Base-by-base conservation (phyloP, 352 stramenopile genomes). In the Pythium dissotocum region DNA sequence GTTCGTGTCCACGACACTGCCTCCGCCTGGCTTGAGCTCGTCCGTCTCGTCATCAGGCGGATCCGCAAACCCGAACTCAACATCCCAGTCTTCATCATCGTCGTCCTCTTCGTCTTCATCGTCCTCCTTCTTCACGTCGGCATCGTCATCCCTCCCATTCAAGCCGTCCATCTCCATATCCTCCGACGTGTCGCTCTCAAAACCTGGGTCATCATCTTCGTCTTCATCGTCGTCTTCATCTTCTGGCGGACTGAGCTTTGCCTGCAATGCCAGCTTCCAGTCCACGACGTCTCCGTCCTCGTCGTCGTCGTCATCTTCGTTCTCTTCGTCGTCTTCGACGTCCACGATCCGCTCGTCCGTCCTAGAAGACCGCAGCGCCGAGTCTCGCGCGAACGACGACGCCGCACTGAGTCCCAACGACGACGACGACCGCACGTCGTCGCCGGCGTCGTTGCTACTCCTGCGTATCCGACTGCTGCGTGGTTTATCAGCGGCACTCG, bases 31-130 rank as follows among this genome's bases (percentile, higher is more conserved):
- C 30, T 63, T 70, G 0, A 67, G 67, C 48, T 89, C 77, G 6
- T 75, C 63, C 21, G 74, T 68, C 18, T 92, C 80, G 49, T 89
- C 75, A 8, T 80, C 72, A 5, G 63, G 66, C 3, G 55, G 33
- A 2, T 82, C 74, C 0, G 72, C 77, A 53, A 94, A 91, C 38
- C 85, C 85, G 66, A 94, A 91, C 75, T 94, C 84, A 33, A 80
- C 81, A 64, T 94, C 86, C 86, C 86, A 94, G 66, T 94, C 82
- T 55, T 87, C 79, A 26, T 87, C 79, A 5, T 82, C 78, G 4
- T 80, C 72, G 10, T 92, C 80, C 33, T 89, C 71, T 10, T 79
- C 63, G 58, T 93, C 79, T 33, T 80, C 75, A 21, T 46, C 30
- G 4, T 24, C 21, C 21, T 65, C 28, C 32, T 56, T 59, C 32